Percentiles rank a stretch among this genome's conserved stretches.
phyloP scores from a whole-genome alignment of 257 asterid genomes.

The Lycium barbarum region DNA sequence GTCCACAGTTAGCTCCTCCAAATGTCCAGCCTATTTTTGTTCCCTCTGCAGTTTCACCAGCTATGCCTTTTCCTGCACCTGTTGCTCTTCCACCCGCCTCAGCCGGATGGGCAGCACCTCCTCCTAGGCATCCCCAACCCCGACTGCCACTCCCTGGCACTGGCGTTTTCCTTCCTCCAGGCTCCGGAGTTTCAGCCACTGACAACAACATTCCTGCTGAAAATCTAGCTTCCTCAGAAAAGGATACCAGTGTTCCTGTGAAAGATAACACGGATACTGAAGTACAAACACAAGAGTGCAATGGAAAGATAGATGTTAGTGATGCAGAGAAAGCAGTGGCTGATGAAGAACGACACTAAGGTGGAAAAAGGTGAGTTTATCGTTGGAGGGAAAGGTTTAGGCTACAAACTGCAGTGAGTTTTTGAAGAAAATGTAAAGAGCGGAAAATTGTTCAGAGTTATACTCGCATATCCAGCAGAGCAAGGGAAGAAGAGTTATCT shows the following conservation, averaged over 20 bases:
- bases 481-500: constrained; percentile 29
- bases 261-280: constrained; percentile 29
- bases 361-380: constrained; percentile 26
- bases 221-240: constrained; percentile 37
- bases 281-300: constrained; percentile 43
- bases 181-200: constrained; percentile 43
- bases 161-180: constrained; percentile 86
- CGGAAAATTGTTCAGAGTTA: constrained; percentile 45
- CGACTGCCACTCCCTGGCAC: constrained; percentile 82
- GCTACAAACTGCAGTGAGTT: constrained; percentile 53
- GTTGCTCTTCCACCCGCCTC: constrained; percentile 60
- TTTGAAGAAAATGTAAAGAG: constrained; percentile 64
- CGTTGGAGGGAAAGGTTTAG: constrained; percentile 29
- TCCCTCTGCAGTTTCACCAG: constrained; percentile 53
- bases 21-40: constrained; percentile 67
- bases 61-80: constrained; percentile 62
- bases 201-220: constrained; percentile 41
- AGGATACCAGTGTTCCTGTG: constrained; percentile 37
- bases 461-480: constrained; percentile 39
- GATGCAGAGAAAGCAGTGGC: constrained; percentile 30
- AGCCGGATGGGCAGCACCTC: constrained; percentile 58
- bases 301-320: constrained; percentile 45
- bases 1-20: constrained; percentile 48
- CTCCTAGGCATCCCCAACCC: constrained; percentile 64
- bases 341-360: constrained; percentile 42